A percentile compares a stretch with the other conserved stretches of the same genome.
Conservation (phyloP, 1,284 basidiomycete species). For the Cystobasidium sp. region DNA sequence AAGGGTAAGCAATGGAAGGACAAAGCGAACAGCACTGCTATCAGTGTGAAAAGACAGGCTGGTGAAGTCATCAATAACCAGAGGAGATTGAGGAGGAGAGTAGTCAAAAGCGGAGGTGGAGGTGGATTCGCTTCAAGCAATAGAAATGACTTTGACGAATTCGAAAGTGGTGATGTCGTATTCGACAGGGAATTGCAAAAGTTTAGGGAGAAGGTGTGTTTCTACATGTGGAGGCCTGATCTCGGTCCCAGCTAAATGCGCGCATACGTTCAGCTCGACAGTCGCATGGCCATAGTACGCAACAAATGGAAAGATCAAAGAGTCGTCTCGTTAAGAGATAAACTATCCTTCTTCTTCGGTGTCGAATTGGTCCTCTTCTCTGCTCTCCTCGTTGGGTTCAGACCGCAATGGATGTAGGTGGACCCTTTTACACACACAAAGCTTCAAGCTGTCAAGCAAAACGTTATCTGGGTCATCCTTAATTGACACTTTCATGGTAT, state of each 20-base stretch:
- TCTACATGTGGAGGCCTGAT: neutral
- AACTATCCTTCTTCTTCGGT: slow-evolving; percentile 54
- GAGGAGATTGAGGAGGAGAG: slow-evolving; percentile 22
- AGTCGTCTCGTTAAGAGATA: slow-evolving; percentile 52
- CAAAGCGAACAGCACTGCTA: slow-evolving; percentile 28
- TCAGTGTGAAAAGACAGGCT: slow-evolving; percentile 33
- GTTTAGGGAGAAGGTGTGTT: slow-evolving; percentile 26
- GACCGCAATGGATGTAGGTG: slow-evolving; percentile 43
- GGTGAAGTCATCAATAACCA: slow-evolving; percentile 38
- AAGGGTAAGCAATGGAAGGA: slow-evolving; percentile 42
- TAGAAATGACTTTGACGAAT: slow-evolving; percentile 1
- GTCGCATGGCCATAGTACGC: slow-evolving; percentile 47
- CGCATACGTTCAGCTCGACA: slow-evolving; percentile 30
- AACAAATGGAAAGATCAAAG: slow-evolving; percentile 54
- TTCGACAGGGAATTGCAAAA: slow-evolving; percentile 30
- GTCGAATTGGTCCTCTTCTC: slow-evolving; percentile 54
- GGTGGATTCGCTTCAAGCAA: slow-evolving; percentile 5
- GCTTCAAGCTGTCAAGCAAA: no score
- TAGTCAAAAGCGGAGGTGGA: no score
- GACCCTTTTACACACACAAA: no score
- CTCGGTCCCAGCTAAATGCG: neutral
- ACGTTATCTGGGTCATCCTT: no score
- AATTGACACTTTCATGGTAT: no score
- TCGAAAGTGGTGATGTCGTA: slow-evolving; percentile 22
- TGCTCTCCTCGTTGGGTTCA: slow-evolving; percentile 53